These are phyloP conservation scores for Glycine soja DNA, from an alignment of 306 rosid species.

Conservation along the genomic window DNA sequence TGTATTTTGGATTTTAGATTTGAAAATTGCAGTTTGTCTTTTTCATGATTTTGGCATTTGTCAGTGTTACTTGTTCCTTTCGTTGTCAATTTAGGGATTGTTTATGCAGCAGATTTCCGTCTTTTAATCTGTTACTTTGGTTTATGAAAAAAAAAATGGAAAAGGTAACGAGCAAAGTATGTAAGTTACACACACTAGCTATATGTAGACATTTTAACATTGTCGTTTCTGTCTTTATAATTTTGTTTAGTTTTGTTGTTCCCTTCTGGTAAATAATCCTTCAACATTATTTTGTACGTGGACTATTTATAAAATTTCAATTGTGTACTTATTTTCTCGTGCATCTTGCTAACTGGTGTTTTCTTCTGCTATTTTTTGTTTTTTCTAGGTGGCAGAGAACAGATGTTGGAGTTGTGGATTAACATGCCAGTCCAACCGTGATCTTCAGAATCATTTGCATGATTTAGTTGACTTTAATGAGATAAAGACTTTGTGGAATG, in stretches of 20 bases:
- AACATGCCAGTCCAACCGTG: slow-evolving; percentile 58
- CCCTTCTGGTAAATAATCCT: no score
- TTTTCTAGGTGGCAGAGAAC: slow-evolving; percentile 69
- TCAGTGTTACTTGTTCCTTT: not conserved
- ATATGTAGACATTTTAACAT: not conserved
- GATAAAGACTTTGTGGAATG: slow-evolving; percentile 64
- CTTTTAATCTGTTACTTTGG: not conserved
- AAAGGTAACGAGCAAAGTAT: not conserved
- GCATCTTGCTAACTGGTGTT: not conserved
- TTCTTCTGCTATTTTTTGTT: slow-evolving; percentile 5
- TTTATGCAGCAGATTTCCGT: not conserved
- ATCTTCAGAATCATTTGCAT: slow-evolving; percentile 77
- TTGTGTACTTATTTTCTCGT: not conserved
- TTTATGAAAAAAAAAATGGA: not conserved
- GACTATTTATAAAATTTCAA: not conserved
- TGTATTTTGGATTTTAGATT: slow-evolving; percentile 12
- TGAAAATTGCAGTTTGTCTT: not conserved
- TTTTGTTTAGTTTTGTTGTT: no score
- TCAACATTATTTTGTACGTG: no score
- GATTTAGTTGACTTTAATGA: slow-evolving; percentile 51
- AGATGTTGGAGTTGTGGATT: slow-evolving; percentile 88
- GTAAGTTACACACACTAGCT: not conserved
- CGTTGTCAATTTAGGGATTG: not conserved
- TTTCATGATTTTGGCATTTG: not conserved
- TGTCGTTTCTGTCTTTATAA: no score